Conservation (phyloP, 2,329 filamentous ascomycete genomes). For the Nakataea oryzae region DNA sequence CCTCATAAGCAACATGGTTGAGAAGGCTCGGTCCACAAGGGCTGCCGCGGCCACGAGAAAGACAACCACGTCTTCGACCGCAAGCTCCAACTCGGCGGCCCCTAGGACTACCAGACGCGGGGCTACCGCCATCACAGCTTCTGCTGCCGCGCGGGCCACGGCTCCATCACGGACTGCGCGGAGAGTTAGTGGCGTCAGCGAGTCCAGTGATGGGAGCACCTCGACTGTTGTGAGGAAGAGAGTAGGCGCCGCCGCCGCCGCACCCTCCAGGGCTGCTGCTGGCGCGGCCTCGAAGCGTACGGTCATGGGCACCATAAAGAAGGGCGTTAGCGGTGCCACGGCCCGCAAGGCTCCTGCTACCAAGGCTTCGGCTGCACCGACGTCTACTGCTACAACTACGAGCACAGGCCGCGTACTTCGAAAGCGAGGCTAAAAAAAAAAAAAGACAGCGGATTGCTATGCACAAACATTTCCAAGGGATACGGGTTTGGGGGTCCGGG, state of each 20-base stretch:
- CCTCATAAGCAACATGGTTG: constrained; percentile 45
- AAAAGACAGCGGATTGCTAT: neutral
- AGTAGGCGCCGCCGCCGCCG: constrained; percentile 14
- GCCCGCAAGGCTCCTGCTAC: constrained; percentile 38
- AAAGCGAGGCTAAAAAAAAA: constrained; percentile 32
- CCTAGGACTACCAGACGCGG: constrained; percentile 21
- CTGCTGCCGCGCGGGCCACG: constrained; percentile 23
- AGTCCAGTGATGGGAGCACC: constrained; percentile 52
- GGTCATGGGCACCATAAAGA: constrained; percentile 42
- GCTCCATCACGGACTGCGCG: constrained; percentile 36
- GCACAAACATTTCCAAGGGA: neutral
- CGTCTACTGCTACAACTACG: constrained; percentile 25
- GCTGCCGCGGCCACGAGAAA: constrained; percentile 33
- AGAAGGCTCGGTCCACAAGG: constrained; percentile 48
- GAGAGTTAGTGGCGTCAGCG: constrained; percentile 49
- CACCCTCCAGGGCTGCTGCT: constrained; percentile 17
- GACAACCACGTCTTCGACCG: constrained; percentile 30
- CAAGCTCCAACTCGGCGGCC: constrained; percentile 25
- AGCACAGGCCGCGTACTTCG: constrained; percentile 42
- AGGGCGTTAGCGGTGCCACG: constrained; percentile 34
- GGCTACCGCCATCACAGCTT: constrained; percentile 23
- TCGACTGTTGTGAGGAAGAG: constrained; percentile 54
- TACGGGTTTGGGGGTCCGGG: neutral
- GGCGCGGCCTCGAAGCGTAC: constrained; percentile 36
- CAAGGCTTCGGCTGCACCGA: constrained; percentile 25